These are phyloP conservation scores for Suillus fuscotomentosus DNA, from an alignment of 768 basidiomycete species.

Conservation along the genomic window DNA sequence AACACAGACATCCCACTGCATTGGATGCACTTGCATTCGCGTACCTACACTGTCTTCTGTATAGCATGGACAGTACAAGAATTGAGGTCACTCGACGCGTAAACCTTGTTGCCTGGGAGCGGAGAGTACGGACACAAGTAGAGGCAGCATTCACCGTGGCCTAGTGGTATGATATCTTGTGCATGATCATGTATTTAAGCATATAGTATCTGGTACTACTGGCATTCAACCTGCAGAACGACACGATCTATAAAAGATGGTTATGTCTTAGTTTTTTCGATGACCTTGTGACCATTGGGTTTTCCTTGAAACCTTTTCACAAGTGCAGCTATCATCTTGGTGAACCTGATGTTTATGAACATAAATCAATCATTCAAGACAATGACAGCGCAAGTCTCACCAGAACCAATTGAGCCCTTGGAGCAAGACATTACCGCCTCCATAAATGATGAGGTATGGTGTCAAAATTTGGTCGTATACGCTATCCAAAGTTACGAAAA, in stretches of 20 bases:
- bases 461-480: conserved; percentile 55
- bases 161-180: not conserved
- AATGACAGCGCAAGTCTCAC: conserved; percentile 38
- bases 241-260: not conserved
- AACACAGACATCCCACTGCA: conserved; percentile 65
- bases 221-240: not conserved
- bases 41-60: conserved; percentile 68
- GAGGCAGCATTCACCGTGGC: conserved; percentile 44
- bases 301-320: conserved; percentile 54
- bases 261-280: conserved; percentile 15
- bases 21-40: conserved; percentile 84
- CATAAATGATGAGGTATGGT: conserved; percentile 49
- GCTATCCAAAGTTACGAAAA: conserved; percentile 56
- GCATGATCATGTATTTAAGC: not conserved
- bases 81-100: conserved; percentile 67
- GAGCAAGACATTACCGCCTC: conserved; percentile 59
- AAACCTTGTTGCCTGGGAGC: conserved; percentile 83
- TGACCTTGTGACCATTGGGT: conserved; percentile 12
- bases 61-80: conserved; percentile 42
- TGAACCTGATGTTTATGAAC: conserved; percentile 50
- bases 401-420: conserved; percentile 79
- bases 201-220: not conserved
- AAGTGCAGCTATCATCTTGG: conserved; percentile 68
- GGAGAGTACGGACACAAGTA: conserved; percentile 59
- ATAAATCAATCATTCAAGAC: not conserved